A percentile compares a stretch with the other conserved stretches of the same genome.
Conservation (phyloP, 306 rosid species). For the Cercis canadensis region DNA sequence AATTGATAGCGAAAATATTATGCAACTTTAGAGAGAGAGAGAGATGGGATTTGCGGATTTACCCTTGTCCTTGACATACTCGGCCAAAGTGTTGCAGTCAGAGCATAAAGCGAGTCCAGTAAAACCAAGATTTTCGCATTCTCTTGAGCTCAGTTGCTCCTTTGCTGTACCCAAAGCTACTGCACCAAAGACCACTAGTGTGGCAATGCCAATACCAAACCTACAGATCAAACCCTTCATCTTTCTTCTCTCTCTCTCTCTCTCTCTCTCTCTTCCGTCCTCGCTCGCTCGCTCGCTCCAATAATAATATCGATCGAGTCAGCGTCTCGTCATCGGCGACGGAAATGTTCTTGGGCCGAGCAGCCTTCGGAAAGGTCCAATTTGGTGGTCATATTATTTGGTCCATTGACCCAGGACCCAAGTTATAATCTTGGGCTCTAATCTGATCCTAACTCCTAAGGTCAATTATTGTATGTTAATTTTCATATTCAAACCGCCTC, state of each 20-base stretch:
- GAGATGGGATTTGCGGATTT: neutral
- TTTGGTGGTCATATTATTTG: neutral
- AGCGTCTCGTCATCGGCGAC: no score
- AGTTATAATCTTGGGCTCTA: no score
- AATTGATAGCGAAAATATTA: neutral
- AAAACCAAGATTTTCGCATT: conserved; percentile 93
- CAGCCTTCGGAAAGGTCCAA: neutral
- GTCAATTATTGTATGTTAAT: no score
- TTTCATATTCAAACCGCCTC: no score
- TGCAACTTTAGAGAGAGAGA: neutral
- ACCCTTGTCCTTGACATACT: conserved; percentile 96
- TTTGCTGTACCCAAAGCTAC: conserved; percentile 33
- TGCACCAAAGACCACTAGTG: conserved; percentile 26
- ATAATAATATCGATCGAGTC: neutral
- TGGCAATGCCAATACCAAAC: conserved; percentile 1
- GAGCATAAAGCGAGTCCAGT: conserved; percentile 91
- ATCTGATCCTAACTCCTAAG: no score
- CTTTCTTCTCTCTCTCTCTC: neutral
- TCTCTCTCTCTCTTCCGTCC: no score
- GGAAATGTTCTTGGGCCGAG: conserved; percentile 4
- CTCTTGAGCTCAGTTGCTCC: conserved; percentile 74
- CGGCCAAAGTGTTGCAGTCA: conserved; percentile 80
- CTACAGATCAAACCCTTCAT: conserved; percentile 44
- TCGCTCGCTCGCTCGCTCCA: neutral
- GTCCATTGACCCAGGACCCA: no score